phyloP scores from a whole-genome alignment of 2,329 filamentous ascomycete species.

The Venturia asperata region DNA sequence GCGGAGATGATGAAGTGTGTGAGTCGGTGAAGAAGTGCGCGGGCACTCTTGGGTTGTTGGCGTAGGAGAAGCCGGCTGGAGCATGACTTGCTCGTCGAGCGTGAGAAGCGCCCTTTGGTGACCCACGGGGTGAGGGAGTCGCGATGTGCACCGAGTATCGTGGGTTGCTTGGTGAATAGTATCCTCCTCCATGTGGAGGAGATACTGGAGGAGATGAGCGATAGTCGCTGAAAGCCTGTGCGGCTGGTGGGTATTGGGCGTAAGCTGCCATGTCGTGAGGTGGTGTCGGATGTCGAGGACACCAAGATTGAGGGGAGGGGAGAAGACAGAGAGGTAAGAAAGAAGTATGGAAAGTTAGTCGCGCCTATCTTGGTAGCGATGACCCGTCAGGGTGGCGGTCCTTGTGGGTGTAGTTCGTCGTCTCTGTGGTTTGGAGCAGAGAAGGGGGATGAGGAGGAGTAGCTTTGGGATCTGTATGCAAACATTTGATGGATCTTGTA shows the following conservation, averaged over 20 bases:
- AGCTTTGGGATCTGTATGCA: slow-evolving; percentile 14
- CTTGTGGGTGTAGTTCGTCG: slow-evolving; percentile 15
- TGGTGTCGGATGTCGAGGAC: slow-evolving; percentile 18
- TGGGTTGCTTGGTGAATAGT: slow-evolving; percentile 44
- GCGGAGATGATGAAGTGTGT: slow-evolving; percentile 33
- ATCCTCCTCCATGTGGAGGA: slow-evolving; percentile 37
- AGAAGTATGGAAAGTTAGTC: background rate
- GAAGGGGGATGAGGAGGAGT: slow-evolving; percentile 17
- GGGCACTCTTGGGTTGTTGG: slow-evolving; percentile 27
- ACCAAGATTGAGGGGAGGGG: background rate
- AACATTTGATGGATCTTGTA: slow-evolving; percentile 17
- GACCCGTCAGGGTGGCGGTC: slow-evolving; percentile 19
- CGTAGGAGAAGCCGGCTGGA: slow-evolving; percentile 40
- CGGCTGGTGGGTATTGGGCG: slow-evolving; percentile 15
- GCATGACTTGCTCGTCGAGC: slow-evolving; percentile 50
- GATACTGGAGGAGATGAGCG: slow-evolving; percentile 48
- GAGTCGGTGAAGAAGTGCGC: slow-evolving; percentile 33
- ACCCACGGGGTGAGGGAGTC: slow-evolving; percentile 41
- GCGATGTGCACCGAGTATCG: slow-evolving; percentile 43
- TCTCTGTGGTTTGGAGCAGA: slow-evolving; percentile 15
- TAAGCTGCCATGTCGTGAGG: slow-evolving; percentile 15
- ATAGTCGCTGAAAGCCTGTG: slow-evolving; percentile 24
- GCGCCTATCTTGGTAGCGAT: background rate
- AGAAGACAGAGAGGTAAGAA: slow-evolving; percentile 13
- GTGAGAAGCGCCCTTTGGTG: slow-evolving; percentile 37